Percentiles rank a stretch among this genome's conserved stretches.
These are phyloP conservation scores for Trichoderma atroviride DNA, from an alignment of 2,329 filamentous ascomycete species.

Conservation along the genomic window DNA sequence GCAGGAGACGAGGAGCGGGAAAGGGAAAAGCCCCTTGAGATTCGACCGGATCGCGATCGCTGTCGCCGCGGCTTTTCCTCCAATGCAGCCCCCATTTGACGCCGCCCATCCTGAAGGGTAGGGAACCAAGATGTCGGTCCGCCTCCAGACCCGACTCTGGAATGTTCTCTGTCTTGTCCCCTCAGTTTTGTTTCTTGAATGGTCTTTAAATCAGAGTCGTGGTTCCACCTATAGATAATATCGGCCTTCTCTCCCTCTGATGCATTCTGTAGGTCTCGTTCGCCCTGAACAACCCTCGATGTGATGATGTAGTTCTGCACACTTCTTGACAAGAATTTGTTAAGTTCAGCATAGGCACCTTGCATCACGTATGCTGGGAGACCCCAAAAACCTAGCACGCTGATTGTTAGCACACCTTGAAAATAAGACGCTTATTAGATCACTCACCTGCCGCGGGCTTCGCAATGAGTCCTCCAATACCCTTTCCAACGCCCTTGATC, in stretches of 20 bases:
- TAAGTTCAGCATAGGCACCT: conserved; percentile 76
- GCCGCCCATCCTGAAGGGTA: conserved; percentile 42
- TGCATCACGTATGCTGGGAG: conserved; percentile 82
- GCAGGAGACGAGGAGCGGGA: conserved; percentile 28
- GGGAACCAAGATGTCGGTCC: conserved; percentile 14
- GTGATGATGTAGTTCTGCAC: conserved; percentile 80
- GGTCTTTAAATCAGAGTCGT: conserved; percentile 58
- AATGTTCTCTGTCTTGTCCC: conserved; percentile 45
- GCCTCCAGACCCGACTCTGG: conserved; percentile 28
- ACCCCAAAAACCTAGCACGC: conserved; percentile 59
- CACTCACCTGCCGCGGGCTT: conserved; percentile 76
- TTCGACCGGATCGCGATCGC: conserved; percentile 20
- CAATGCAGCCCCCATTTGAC: conserved; percentile 51
- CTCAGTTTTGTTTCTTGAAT: conserved; percentile 59
- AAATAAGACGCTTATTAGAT: not conserved
- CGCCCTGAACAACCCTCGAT: conserved; percentile 74
- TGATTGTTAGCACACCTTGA: not conserved
- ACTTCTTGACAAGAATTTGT: conserved; percentile 69
- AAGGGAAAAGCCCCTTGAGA: conserved; percentile 26
- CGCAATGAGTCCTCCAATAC: conserved; percentile 76
- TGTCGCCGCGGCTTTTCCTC: conserved; percentile 37
- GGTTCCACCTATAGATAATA: conserved; percentile 68
- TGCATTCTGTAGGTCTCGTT: conserved; percentile 61
- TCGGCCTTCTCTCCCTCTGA: conserved; percentile 62
- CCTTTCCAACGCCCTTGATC: conserved; percentile 79